A percentile compares a stretch with the other conserved stretches of the same genome.
These are phyloP conservation scores for Aegilops longissima DNA, from an alignment of 176 grass and related monocot species.

Conservation along the genomic window DNA sequence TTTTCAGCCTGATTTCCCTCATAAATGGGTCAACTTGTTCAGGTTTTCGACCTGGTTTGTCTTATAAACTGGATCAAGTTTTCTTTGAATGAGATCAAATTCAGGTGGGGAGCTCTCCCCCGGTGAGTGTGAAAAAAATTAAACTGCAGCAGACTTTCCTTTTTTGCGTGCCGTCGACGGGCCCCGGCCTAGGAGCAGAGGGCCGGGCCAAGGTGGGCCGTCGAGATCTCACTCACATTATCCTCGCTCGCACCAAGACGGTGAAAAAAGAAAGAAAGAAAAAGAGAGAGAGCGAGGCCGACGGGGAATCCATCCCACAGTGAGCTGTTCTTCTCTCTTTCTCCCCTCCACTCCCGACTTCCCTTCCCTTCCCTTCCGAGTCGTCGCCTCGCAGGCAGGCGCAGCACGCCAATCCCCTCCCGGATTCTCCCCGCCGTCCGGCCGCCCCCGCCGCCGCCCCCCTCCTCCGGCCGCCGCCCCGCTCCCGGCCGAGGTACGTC, in stretches of 20 bases:
- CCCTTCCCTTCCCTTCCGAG: not conserved
- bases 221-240: not conserved
- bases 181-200: no score
- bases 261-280: not conserved
- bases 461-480: not conserved
- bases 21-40: no score
- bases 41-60: no score
- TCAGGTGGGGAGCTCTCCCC: no score
- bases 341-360: constrained; percentile 14
- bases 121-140: no score
- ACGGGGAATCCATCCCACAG: not conserved
- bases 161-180: no score
- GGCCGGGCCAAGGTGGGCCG: no score
- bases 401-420: not conserved
- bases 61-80: no score
- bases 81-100: no score
- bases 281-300: not conserved
- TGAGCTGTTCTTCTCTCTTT: constrained; percentile 2
- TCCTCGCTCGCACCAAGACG: not conserved
- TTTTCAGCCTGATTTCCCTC: no score
- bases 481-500: constrained; percentile 26
- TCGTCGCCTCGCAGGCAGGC: constrained; percentile 23
- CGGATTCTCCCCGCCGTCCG: not conserved
- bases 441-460: not conserved
- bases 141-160: no score